Evolutionary conservation across 768 basidiomycete species (phyloP).

Genomic region (Trametes cingulata): DNA sequence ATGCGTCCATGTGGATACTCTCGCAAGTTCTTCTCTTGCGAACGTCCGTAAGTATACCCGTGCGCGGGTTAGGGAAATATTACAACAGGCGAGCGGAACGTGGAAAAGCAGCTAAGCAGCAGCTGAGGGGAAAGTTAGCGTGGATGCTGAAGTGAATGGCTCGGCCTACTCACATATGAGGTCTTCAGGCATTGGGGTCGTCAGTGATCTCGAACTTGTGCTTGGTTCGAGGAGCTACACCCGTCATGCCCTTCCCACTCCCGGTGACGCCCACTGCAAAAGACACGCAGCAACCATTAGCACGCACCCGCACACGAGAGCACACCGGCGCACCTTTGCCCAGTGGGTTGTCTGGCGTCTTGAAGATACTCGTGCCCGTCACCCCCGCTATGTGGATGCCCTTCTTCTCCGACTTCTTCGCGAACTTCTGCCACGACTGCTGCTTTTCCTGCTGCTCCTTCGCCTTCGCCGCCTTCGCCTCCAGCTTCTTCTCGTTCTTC

Average conservation of each 20-base stretch:
- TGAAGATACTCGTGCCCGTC: conserved; percentile 89
- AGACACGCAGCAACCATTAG: conserved; percentile 1
- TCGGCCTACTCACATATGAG: conserved; percentile 1
- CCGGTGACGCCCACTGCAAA: conserved; percentile 84
- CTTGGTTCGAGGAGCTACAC: conserved; percentile 63
- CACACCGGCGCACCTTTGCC: conserved; percentile 66
- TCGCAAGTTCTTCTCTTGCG: neutral
- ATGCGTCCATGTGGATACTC: neutral
- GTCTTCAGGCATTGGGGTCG: conserved; percentile 29
- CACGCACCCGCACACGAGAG: neutral
- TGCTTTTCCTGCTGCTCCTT: conserved; percentile 87
- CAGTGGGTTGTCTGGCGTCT: conserved; percentile 89
- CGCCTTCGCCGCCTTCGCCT: conserved; percentile 79
- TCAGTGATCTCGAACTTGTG: conserved; percentile 68
- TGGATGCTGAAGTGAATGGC: no score
- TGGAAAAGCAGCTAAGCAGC: conserved; percentile 9
- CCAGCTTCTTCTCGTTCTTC: conserved; percentile 93
- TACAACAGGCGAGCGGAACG: neutral
- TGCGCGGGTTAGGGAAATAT: conserved; percentile 8
- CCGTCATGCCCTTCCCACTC: conserved; percentile 88
- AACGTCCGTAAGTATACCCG: neutral
- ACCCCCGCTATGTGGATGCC: conserved; percentile 89
- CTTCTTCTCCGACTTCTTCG: conserved; percentile 93
- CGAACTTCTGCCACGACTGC: conserved; percentile 91
- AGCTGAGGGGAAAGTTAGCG: neutral